Base-by-base conservation (phyloP, 2,329 filamentous ascomycete genomes). In the Mycosphaerella sp. region DNA sequence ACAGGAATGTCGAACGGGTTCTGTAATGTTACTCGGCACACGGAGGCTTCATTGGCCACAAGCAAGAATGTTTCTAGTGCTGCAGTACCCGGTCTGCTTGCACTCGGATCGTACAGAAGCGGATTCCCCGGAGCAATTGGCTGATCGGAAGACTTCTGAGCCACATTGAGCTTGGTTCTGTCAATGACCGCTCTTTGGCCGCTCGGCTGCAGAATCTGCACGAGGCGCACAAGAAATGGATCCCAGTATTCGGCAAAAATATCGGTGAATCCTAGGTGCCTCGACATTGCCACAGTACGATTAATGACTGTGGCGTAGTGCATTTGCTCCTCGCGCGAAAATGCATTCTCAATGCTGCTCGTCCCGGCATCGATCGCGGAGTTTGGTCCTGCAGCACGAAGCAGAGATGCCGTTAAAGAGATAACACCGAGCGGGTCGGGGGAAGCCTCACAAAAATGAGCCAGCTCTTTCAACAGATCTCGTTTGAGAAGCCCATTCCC, bases 1-100 rank as follows among this genome's bases (percentile, higher is more conserved):
- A 98, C 75, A 58, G 96, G 89, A 60, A 97, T 86, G 56, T 97
- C 92, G 63, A 90, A 96, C 0, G 91, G 89, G 63, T 98, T 98
- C 67, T 97, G 93, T 14, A 98, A 75, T 1, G 87, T 90, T 31
- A 97, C 79, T 62, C 81, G 80, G 70, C 96, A 95, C 3, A 80
- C 83, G 2, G 87, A 84, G 54, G 81, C 73, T 69, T 97, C 91
- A 12, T 84, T 85, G 4, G 88, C 84, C 17, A 97, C 87, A 31
- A 96, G 76, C 1, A 89, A 80, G 54, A 79, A 79, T 55, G 90
- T 65, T 10, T 62, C 56, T 32, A 57, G 83, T 10, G 78, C 75
- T 1, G 78, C 75, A 14, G 74, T 75, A 23, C 79, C 78, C 48
- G 85, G 67, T 51, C 73, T 78, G 70, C 90, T 89, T 17, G 90